phyloP scores from a whole-genome alignment of 495 filamentous ascomycete species.

The Penicillium robsamsonii region DNA sequence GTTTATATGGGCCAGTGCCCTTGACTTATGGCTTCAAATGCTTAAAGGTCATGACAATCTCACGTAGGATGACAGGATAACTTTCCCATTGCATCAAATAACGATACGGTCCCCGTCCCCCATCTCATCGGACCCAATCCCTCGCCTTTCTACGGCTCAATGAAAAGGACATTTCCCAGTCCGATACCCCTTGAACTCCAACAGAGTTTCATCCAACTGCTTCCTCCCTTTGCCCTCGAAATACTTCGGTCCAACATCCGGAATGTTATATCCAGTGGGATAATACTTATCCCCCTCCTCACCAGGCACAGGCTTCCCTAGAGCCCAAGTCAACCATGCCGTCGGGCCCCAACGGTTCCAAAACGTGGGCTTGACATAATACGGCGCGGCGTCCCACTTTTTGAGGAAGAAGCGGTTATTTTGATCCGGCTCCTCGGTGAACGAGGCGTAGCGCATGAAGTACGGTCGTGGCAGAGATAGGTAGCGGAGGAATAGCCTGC shows the following conservation, averaged over 20 bases:
- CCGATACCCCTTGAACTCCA: slow-evolving; percentile 41
- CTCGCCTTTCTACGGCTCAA: slow-evolving; percentile 10
- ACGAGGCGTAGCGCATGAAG: slow-evolving; percentile 39
- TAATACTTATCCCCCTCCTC: slow-evolving; percentile 55
- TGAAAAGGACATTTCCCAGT: slow-evolving; percentile 56
- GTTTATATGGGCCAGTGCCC: not conserved
- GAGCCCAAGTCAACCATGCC: slow-evolving; percentile 52
- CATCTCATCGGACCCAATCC: not conserved
- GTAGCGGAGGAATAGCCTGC: slow-evolving; percentile 54
- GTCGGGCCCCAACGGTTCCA: slow-evolving; percentile 58
- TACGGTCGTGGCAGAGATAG: slow-evolving; percentile 53
- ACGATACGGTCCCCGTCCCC: not conserved
- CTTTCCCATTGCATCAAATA: not conserved
- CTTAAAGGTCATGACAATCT: not conserved
- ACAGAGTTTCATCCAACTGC: slow-evolving; percentile 36
- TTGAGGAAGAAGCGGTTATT: slow-evolving; percentile 50
- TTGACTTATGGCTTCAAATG: not conserved
- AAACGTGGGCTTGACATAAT: slow-evolving; percentile 60
- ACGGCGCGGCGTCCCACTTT: slow-evolving; percentile 54
- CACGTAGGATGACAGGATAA: not conserved
- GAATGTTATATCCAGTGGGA: slow-evolving; percentile 56
- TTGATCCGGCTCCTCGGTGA: slow-evolving; percentile 45
- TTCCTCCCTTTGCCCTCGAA: slow-evolving; percentile 55
- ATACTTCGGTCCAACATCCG: slow-evolving; percentile 56
- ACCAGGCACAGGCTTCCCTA: slow-evolving; percentile 59